Evolutionary conservation across 352 stramenopile species (phyloP), one percentile per base, ranked within the genome.

Genomic region (Pythium utonaiense): DNA sequence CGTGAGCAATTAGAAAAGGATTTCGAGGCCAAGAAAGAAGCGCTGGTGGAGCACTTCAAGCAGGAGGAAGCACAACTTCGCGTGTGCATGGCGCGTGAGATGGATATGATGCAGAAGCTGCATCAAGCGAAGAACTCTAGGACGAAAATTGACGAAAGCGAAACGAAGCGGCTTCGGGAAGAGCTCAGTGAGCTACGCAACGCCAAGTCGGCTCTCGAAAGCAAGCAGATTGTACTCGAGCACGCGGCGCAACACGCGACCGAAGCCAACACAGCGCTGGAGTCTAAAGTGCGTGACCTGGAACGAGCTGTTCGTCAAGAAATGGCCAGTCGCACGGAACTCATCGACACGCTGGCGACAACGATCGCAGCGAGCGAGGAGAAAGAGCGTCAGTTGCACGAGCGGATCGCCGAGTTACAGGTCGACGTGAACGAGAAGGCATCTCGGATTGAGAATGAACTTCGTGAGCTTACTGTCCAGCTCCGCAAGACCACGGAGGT

Each of bases 401-500:
- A 74, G 5, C 74, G 75, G 28, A 65, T 90, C 21, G 67, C 48
- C 0, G 66, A 77, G 55, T 58, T 92, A 28, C 61, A 77, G n/a
- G 45, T 78, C 36, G 75, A 89, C 41, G 57, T 88, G n/a, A 70
- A 69, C 40, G 76, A 89, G 53, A 88, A 89, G 56, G 77, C 81
- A 3, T 83, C 84, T 22, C 76, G 77, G 10, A 66, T 88, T 1
- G 79, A 93, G 55, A 73, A 70, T 28, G 76, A 88, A 33, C 59
- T 91, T 28, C 68, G 75, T 8, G 83, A 89, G 9, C 40, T 89
- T 14, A 52, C 73, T 4, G 31, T 74, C 28, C 74, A 86, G 49
- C 57, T 89, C 22, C 68, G 67, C 21, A 92, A 89, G 59, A 89
- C 77, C 0, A 86, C 64, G 22, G 83, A 92, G 76, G 81, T 91